phyloP scores from a whole-genome alignment of 2,329 filamentous ascomycete species.

The Fusarium humuli region DNA sequence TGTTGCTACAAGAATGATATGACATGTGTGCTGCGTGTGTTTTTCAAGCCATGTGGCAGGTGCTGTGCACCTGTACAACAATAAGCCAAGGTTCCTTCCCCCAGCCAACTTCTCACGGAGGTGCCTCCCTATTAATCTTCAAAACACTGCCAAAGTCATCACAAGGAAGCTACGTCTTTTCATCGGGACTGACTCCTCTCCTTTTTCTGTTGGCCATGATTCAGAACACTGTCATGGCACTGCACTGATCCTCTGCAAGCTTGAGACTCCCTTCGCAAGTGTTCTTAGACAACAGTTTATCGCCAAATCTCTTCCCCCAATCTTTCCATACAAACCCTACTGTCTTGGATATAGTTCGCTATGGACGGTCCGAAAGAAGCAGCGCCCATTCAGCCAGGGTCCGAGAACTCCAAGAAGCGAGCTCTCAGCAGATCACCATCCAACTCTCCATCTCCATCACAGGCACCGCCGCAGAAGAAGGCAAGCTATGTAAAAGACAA shows the following conservation, averaged over 20 bases:
- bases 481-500: background rate
- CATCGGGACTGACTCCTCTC: background rate
- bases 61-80: background rate
- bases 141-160: background rate
- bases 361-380: background rate
- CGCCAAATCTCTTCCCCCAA: background rate
- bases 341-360: background rate
- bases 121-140: background rate
- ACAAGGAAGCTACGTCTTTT: background rate
- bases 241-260: background rate
- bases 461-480: background rate
- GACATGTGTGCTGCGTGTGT: background rate
- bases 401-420: conserved; percentile 6
- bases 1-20: background rate
- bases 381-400: background rate
- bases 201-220: background rate
- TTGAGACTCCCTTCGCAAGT: background rate
- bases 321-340: background rate
- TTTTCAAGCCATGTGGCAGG: background rate
- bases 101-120: background rate
- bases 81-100: background rate
- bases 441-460: background rate
- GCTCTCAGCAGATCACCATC: background rate
- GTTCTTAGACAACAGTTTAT: background rate
- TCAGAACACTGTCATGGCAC: background rate